Evolutionary conservation across 306 rosid genomes (phyloP).

Genomic region (Vigna trinervia): DNA sequence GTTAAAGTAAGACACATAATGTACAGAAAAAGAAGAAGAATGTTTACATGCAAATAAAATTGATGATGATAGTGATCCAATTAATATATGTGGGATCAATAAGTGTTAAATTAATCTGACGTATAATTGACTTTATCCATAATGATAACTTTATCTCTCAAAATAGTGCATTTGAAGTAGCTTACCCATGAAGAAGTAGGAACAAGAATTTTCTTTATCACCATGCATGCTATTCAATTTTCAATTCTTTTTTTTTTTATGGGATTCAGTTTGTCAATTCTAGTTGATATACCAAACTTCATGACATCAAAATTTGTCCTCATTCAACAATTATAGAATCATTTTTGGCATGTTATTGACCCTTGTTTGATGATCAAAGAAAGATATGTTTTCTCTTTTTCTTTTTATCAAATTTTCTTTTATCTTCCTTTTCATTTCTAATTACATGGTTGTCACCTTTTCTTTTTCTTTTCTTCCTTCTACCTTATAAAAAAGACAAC

Average conservation of each 20-base stretch:
- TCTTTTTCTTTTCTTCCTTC: too few relatives aligned
- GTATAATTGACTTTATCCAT: conserved; percentile 10
- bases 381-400: neutral
- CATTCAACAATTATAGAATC: conserved; percentile 3
- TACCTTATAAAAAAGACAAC: too few relatives aligned
- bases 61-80: neutral
- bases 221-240: conserved; percentile 3
- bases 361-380: neutral
- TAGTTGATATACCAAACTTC: neutral
- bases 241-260: neutral
- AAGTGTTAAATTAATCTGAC: neutral
- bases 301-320: conserved; percentile 26
- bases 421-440: too few relatives aligned
- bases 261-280: conserved; percentile 11
- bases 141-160: neutral
- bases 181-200: neutral
- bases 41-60: conserved; percentile 8
- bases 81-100: conserved; percentile 16
- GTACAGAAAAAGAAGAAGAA: neutral
- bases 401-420: too few relatives aligned
- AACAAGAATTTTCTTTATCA: conserved; percentile 2
- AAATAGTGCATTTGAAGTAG: neutral
- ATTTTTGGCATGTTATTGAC: neutral
- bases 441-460: neutral
- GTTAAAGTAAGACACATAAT: conserved; percentile 1